phyloP scores from a whole-genome alignment of 805 yeast genomes.

The Pichia occidentalis region DNA sequence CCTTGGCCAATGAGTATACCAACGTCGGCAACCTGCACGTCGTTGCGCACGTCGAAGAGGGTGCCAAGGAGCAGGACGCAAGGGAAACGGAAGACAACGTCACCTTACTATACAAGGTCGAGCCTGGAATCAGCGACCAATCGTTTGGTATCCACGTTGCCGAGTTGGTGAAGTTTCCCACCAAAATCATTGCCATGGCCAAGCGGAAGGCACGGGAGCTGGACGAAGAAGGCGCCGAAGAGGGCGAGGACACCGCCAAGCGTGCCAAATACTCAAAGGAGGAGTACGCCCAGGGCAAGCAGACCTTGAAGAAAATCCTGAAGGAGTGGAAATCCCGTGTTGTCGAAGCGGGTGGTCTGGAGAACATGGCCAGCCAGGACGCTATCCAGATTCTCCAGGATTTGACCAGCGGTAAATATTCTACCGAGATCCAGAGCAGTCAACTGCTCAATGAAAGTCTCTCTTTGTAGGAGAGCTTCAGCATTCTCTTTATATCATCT shows the following conservation, averaged over 20 bases:
- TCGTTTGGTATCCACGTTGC: slow-evolving; percentile 98
- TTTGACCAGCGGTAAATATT: slow-evolving; percentile 2
- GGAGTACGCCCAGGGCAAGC: slow-evolving; percentile 52
- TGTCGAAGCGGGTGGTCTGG: slow-evolving; percentile 37
- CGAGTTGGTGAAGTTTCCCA: slow-evolving; percentile 88
- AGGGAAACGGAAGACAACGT: slow-evolving; percentile 52
- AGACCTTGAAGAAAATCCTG: slow-evolving; percentile 41
- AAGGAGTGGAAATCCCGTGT: slow-evolving; percentile 48
- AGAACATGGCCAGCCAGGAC: slow-evolving; percentile 36
- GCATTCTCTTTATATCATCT: no score
- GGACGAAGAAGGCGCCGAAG: slow-evolving; percentile 49
- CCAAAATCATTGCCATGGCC: slow-evolving; percentile 88
- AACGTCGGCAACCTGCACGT: slow-evolving; percentile 84
- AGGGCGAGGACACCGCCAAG: slow-evolving; percentile 34
- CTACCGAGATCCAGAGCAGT: slow-evolving; percentile 1
- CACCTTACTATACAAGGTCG: slow-evolving; percentile 88
- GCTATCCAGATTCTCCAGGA: slow-evolving; percentile 10
- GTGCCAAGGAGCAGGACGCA: slow-evolving; percentile 19
- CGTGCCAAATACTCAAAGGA: slow-evolving; percentile 44
- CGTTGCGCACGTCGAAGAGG: slow-evolving; percentile 75
- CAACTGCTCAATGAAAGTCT: no score
- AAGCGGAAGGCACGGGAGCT: slow-evolving; percentile 87
- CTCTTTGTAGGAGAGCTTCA: no score
- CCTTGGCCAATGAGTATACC: slow-evolving; percentile 53
- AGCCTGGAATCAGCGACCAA: slow-evolving; percentile 90